Conservation (phyloP, 192 early-diverging fungal species). For the Coemansia sp. region DNA sequence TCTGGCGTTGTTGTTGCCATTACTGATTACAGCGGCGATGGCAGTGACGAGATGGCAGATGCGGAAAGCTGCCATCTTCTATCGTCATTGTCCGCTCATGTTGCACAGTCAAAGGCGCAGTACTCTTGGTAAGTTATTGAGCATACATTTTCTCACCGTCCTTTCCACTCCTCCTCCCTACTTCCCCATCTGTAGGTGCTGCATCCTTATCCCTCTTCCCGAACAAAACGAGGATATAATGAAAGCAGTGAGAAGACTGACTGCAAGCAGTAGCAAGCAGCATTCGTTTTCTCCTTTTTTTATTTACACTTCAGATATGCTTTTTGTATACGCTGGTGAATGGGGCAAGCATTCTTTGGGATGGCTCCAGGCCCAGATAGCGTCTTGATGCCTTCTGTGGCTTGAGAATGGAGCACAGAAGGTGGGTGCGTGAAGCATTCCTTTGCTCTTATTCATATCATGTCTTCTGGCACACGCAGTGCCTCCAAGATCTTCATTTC, state of each 20-base stretch:
- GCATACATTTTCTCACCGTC: not conserved
- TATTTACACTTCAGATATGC: no score
- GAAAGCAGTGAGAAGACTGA: not conserved
- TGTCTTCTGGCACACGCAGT: no score
- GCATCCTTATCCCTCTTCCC: not conserved
- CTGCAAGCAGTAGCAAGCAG: not conserved
- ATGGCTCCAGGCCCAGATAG: not conserved
- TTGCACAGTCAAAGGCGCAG: conserved; percentile 49
- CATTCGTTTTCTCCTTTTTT: no score
- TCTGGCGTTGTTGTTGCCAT: not conserved
- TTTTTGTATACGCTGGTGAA: no score
- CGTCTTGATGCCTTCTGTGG: not conserved
- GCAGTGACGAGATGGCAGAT: not conserved
- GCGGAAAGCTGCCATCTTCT: conserved; percentile 8
- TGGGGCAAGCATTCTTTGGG: not conserved
- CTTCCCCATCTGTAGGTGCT: not conserved
- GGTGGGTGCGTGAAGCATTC: not conserved
- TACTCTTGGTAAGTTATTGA: conserved; percentile 44
- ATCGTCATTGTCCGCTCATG: conserved; percentile 46
- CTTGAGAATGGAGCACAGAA: conserved; percentile 6
- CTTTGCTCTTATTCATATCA: no score
- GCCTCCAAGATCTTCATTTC: not conserved
- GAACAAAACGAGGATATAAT: not conserved
- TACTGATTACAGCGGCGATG: conserved; percentile 1
- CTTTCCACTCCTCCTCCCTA: not conserved